Evolutionary conservation across 306 rosid species (phyloP).

Genomic region (Trichosanthes cucumerina): DNA sequence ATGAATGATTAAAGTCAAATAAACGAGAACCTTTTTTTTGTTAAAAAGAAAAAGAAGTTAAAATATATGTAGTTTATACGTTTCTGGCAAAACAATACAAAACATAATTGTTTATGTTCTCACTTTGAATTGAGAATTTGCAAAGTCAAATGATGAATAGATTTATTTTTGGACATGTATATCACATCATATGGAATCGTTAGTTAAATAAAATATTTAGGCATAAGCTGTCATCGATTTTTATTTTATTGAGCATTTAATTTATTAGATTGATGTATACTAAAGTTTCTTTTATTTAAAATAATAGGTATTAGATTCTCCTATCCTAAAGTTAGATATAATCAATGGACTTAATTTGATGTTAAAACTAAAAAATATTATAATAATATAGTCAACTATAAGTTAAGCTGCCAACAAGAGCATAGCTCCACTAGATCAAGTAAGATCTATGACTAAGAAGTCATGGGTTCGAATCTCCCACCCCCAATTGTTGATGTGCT

Average conservation of each 20-base stretch:
- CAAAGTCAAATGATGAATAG: neutral
- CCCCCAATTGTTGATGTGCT: too few relatives aligned
- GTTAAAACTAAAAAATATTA: neutral
- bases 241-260: neutral
- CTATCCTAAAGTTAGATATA: neutral
- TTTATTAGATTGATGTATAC: neutral
- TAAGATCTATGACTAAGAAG: too few relatives aligned
- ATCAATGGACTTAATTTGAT: neutral
- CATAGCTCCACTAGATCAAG: too few relatives aligned
- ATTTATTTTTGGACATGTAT: neutral
- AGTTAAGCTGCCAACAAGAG: too few relatives aligned
- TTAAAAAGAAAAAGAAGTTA: neutral
- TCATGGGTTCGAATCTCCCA: too few relatives aligned
- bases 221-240: neutral
- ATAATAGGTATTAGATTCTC: neutral
- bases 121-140: neutral
- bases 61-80: neutral
- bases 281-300: neutral
- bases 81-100: neutral
- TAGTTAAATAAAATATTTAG: neutral
- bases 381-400: neutral
- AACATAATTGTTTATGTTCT: neutral
- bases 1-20: neutral
- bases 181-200: neutral
- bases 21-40: neutral